Conservation (phyloP, 2,329 filamentous ascomycete genomes). For the Penicillium sp. region DNA sequence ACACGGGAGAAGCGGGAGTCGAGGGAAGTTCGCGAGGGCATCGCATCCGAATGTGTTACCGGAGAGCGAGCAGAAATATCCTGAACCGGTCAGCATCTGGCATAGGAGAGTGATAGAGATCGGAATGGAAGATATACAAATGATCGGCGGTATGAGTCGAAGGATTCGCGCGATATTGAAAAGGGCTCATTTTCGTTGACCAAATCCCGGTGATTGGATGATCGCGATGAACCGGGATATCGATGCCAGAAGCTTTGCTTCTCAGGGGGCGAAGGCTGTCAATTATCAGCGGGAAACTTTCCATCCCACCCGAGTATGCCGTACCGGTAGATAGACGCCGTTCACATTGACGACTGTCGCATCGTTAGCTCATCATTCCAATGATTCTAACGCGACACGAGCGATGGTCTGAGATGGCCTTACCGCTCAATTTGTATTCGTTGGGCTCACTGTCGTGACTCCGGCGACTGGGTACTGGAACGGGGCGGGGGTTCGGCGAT, state of each 20-base stretch:
- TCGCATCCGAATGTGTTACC: slow-evolving; percentile 54
- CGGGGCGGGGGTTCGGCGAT: slow-evolving; percentile 43
- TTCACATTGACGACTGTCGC: slow-evolving; percentile 87
- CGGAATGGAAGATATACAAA: slow-evolving; percentile 60
- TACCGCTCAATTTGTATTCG: slow-evolving; percentile 78
- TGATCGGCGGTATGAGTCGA: slow-evolving; percentile 91
- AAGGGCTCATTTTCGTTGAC: slow-evolving; percentile 85
- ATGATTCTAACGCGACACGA: not conserved
- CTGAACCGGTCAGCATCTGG: slow-evolving; percentile 42
- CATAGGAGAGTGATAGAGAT: not conserved
- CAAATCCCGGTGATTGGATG: slow-evolving; percentile 57
- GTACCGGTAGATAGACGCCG: slow-evolving; percentile 87
- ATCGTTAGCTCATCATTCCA: slow-evolving; percentile 14
- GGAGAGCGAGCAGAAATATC: slow-evolving; percentile 87
- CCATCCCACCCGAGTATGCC: slow-evolving; percentile 23
- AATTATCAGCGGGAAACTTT: slow-evolving; percentile 2
- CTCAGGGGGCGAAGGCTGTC: slow-evolving; percentile 78
- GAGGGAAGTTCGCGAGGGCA: slow-evolving; percentile 67
- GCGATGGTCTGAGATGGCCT: not conserved
- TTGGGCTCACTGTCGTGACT: slow-evolving; percentile 60
- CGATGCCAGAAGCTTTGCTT: slow-evolving; percentile 71
- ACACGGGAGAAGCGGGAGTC: slow-evolving; percentile 65
- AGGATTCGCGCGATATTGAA: slow-evolving; percentile 91
- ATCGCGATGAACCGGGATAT: slow-evolving; percentile 45
- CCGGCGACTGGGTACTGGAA: slow-evolving; percentile 54